Evolutionary conservation across 176 grass and related monocot genomes (phyloP).

Genomic region (Neostapfia colusana): DNA sequence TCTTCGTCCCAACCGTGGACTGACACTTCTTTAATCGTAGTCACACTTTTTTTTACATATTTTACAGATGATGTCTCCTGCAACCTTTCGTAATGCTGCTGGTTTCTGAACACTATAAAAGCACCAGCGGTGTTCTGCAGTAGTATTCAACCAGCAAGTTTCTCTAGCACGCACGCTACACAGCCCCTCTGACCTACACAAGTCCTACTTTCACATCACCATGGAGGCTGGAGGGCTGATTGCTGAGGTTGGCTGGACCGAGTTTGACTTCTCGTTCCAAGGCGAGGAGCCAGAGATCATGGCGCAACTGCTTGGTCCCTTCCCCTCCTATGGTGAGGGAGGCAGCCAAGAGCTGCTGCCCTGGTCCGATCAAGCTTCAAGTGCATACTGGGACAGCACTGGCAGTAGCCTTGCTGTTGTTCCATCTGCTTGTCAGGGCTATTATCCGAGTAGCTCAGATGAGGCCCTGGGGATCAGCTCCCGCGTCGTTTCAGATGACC

Average conservation of each 20-base stretch:
- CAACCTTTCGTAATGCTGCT: conserved; percentile 23
- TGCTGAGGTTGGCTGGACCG: conserved; percentile 49
- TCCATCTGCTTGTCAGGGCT: conserved; percentile 39
- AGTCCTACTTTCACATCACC: conserved; percentile 30
- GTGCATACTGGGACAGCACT: conserved; percentile 35
- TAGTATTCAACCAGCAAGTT: conserved; percentile 49
- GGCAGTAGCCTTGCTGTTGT: conserved; percentile 30
- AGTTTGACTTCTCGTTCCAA: conserved; percentile 37
- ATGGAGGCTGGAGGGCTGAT: conserved; percentile 63
- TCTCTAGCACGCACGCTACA: conserved; percentile 34
- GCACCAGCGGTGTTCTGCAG: conserved; percentile 39
- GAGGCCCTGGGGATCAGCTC: conserved; percentile 40
- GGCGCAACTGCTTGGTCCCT: conserved; percentile 46
- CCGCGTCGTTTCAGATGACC: conserved; percentile 2
- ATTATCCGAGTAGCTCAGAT: conserved; percentile 47
- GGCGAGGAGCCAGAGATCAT: conserved; percentile 61
- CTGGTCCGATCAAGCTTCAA: conserved; percentile 52
- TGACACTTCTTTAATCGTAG: conserved; percentile 37
- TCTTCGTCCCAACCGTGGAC: conserved; percentile 47
- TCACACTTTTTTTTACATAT: conserved; percentile 25
- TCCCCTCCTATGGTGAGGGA: conserved; percentile 39
- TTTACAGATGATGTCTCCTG: conserved; percentile 32
- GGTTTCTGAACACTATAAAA: conserved; percentile 59
- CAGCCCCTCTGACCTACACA: conserved; percentile 23
- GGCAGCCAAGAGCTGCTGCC: conserved; percentile 34